Evolutionary conservation across 2,329 filamentous ascomycete genomes (phyloP).

Genomic region (Phyllosticta citrichinensis): DNA sequence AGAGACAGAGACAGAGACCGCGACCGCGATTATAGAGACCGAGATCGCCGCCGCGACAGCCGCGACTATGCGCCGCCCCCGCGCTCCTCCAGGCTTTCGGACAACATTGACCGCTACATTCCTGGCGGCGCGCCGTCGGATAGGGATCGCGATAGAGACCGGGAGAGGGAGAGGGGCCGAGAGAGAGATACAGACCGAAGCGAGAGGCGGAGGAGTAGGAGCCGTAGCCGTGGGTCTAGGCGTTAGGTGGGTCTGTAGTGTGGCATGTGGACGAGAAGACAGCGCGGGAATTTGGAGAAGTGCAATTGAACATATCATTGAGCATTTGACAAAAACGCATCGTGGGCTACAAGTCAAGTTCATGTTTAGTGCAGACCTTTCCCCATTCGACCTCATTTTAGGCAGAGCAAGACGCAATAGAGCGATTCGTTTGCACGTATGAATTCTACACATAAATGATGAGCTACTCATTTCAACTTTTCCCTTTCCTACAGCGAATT

Average conservation of each 20-base stretch:
- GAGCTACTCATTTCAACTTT: too few species aligned
- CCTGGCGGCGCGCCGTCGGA: conserved; percentile 19
- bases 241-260: background rate
- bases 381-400: too few species aligned
- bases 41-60: conserved; percentile 7
- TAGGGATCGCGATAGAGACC: conserved; percentile 6
- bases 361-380: too few species aligned
- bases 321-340: too few species aligned
- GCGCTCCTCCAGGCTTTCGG: background rate
- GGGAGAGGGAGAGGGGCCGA: conserved; percentile 13
- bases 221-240: conserved; percentile 6
- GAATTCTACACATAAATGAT: too few species aligned
- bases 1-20: conserved; percentile 15
- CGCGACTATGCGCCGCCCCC: background rate
- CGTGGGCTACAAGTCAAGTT: too few species aligned
- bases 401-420: too few species aligned
- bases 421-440: too few species aligned
- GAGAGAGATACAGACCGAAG: conserved; percentile 1
- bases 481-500: too few species aligned
- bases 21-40: conserved; percentile 16
- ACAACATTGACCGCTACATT: conserved; percentile 30
- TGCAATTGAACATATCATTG: too few species aligned
- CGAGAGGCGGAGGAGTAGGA: conserved; percentile 9
- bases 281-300: too few species aligned
- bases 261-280: too few species aligned